Conservation (phyloP, 2,329 filamentous ascomycete genomes). For the Aspergillus sp. region DNA sequence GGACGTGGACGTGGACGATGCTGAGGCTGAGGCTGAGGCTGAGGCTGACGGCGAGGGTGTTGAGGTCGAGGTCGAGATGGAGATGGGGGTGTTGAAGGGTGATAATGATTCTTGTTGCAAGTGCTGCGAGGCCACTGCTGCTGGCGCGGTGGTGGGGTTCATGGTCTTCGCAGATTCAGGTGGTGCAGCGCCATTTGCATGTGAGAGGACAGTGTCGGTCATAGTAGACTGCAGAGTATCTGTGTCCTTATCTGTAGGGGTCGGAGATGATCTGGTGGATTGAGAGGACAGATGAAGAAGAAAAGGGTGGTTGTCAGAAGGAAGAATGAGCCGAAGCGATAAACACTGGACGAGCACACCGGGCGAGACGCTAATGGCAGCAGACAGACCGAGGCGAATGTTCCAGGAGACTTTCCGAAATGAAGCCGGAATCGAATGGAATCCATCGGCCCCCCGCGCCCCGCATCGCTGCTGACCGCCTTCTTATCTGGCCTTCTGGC, state of each 20-base stretch:
- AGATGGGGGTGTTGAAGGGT: not conserved
- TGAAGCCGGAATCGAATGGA: not conserved
- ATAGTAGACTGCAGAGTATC: not conserved
- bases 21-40: not conserved
- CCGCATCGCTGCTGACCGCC: constrained; percentile 12
- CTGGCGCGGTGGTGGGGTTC: not conserved
- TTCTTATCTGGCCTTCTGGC: constrained; percentile 8
- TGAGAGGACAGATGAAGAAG: not conserved
- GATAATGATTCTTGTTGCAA: not conserved
- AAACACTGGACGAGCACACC: not conserved
- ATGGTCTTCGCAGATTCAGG: not conserved
- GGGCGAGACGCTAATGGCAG: not conserved
- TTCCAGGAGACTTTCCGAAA: constrained; percentile 8
- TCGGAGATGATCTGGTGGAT: no score
- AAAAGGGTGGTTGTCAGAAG: not conserved
- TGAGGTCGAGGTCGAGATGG: not conserved
- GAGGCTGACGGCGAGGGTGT: not conserved
- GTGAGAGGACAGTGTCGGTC: constrained; percentile 3
- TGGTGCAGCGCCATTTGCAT: constrained; percentile 6
- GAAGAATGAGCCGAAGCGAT: not conserved
- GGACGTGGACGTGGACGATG: not conserved
- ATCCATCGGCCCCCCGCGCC: constrained; percentile 9
- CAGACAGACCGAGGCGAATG: constrained; percentile 5
- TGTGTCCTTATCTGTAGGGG: not conserved
- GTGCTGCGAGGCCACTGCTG: not conserved